Conservation (phyloP, 371 early-diverging fungal genomes). For the Thermomucor indicae-seudaticae region DNA sequence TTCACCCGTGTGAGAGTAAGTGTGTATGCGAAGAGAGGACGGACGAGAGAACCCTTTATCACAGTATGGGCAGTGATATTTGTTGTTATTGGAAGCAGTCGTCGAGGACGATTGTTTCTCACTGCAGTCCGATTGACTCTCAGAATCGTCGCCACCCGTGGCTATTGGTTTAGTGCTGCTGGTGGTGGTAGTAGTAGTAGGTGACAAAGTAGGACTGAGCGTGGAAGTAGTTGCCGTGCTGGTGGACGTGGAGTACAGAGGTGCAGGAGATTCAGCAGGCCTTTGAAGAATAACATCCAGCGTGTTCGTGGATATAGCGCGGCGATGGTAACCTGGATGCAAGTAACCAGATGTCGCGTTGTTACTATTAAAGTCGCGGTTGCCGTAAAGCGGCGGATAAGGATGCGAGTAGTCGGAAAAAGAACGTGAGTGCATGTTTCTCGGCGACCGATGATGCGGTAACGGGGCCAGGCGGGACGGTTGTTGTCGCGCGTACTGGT, state of each 20-base stretch:
- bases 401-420: constrained; percentile 48
- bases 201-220: constrained; percentile 16
- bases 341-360: not conserved
- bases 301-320: constrained; percentile 40
- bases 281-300: constrained; percentile 27
- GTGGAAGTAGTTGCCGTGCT: constrained; percentile 20
- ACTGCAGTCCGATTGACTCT: not conserved
- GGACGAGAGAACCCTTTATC: constrained; percentile 58
- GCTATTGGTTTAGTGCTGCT: not conserved
- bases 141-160: constrained; percentile 3
- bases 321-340: constrained; percentile 26
- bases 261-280: constrained; percentile 13
- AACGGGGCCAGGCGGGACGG: constrained; percentile 6
- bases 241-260: constrained; percentile 22
- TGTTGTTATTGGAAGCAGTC: constrained; percentile 14
- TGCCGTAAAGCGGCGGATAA: constrained; percentile 16
- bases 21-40: constrained; percentile 54
- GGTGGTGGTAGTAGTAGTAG: constrained; percentile 6
- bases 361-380: not conserved
- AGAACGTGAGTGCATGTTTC: constrained; percentile 42
- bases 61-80: constrained; percentile 64
- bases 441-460: constrained; percentile 20
- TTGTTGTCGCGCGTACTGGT: not conserved
- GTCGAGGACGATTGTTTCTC: not conserved
- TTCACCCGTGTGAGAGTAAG: constrained; percentile 64